Percentiles rank a stretch among this genome's conserved stretches.
phyloP scores from a whole-genome alignment of 352 stramenopile genomes.

The Pythium sukuiense region DNA sequence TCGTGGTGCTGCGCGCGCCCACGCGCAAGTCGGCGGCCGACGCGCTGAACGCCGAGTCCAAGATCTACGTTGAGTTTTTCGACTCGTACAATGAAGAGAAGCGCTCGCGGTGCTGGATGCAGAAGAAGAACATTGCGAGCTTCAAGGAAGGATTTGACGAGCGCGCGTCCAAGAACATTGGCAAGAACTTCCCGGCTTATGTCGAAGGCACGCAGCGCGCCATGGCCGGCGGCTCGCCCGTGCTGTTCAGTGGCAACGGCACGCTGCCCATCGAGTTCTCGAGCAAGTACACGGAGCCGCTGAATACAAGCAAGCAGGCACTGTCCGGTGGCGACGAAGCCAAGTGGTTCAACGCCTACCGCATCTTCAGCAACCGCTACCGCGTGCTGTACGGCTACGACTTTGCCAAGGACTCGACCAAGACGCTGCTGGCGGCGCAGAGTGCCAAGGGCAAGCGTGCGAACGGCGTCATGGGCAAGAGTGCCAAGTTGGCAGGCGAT shows the following conservation, averaged over 20 bases:
- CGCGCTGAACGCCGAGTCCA: conserved; percentile 64
- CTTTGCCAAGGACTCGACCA: conserved; percentile 26
- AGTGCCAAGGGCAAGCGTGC: conserved; percentile 17
- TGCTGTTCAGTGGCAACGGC: conserved; percentile 63
- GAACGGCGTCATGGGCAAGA: neutral
- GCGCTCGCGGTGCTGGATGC: conserved; percentile 81
- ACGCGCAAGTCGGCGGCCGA: conserved; percentile 52
- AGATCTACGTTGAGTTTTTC: conserved; percentile 84
- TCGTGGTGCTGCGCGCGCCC: conserved; percentile 74
- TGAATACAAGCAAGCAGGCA: conserved; percentile 48
- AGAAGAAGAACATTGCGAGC: conserved; percentile 73
- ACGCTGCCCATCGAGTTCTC: conserved; percentile 82
- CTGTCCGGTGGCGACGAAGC: conserved; percentile 30
- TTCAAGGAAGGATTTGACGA: conserved; percentile 79
- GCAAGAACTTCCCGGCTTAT: conserved; percentile 77
- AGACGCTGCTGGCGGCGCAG: conserved; percentile 20
- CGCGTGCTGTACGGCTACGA: conserved; percentile 32
- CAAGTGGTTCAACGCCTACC: conserved; percentile 72
- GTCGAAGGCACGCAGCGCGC: conserved; percentile 74
- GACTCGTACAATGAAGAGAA: conserved; percentile 76
- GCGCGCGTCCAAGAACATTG: conserved; percentile 74
- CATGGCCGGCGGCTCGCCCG: conserved; percentile 56
- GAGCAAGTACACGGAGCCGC: conserved; percentile 57
- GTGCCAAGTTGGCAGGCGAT: neutral
- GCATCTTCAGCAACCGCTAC: conserved; percentile 56